phyloP scores from a whole-genome alignment of 2,329 filamentous ascomycete genomes.

The Plectosphaerella sp. region DNA sequence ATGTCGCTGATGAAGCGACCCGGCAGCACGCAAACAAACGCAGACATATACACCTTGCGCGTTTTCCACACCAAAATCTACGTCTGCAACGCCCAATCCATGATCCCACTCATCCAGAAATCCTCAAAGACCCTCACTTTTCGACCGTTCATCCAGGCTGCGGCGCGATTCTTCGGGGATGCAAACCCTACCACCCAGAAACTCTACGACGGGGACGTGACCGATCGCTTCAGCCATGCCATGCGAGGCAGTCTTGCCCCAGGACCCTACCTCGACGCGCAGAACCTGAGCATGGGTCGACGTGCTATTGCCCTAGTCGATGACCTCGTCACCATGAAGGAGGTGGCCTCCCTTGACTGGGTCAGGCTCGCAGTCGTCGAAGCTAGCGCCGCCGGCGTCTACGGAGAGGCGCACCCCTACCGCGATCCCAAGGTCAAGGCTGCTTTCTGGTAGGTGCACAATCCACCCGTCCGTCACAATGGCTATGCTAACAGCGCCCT shows the following conservation, averaged over 20 bases:
- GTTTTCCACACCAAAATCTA: constrained; percentile 23
- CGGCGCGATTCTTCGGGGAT: constrained; percentile 5
- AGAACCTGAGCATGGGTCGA: constrained; percentile 11
- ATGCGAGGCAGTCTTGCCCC: constrained; percentile 8
- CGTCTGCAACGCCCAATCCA: constrained; percentile 16
- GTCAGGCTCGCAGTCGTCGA: constrained; percentile 6
- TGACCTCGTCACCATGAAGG: neutral
- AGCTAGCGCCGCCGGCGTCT: constrained; percentile 9
- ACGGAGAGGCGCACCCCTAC: constrained; percentile 8
- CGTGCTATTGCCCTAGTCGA: constrained; percentile 7
- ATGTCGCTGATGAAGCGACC: no score
- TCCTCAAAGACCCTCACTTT: constrained; percentile 18
- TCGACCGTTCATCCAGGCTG: constrained; percentile 18
- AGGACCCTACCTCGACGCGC: constrained; percentile 10
- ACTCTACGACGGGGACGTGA: constrained; percentile 1
- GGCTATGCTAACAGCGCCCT: no score
- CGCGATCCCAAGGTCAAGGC: constrained; percentile 5
- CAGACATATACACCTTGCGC: constrained; percentile 21
- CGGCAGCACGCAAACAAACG: constrained; percentile 2
- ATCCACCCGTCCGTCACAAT: no score
- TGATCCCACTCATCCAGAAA: constrained; percentile 18
- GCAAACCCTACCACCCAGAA: constrained; percentile 6
- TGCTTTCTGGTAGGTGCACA: constrained; percentile 6
- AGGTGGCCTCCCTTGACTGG: constrained; percentile 5
- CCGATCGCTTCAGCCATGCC: neutral